Evolutionary conservation across 306 rosid species (phyloP).

Genomic region (Pueraria montana): DNA sequence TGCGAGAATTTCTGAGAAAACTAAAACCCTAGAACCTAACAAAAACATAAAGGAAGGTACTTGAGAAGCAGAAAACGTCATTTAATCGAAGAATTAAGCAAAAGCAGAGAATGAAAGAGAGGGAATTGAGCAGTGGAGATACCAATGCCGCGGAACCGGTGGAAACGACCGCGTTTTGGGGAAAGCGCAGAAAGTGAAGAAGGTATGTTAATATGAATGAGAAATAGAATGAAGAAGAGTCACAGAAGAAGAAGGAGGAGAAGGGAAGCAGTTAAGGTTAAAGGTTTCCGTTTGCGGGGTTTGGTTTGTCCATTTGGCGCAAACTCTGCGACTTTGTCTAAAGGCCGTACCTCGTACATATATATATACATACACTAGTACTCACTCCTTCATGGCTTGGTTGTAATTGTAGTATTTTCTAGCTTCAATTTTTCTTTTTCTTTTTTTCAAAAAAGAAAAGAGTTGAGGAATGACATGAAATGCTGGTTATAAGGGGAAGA

Average conservation of each 20-base stretch:
- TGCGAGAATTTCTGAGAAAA: neutral
- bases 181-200: slow-evolving; percentile 2
- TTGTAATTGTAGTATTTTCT: too few relatives aligned
- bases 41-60: slow-evolving; percentile 28
- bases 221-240: neutral
- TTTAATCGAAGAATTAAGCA: slow-evolving; percentile 36
- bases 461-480: too few relatives aligned
- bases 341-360: neutral
- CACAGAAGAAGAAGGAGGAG: neutral
- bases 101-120: slow-evolving; percentile 40
- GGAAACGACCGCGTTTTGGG: slow-evolving; percentile 40
- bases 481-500: neutral
- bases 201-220: neutral
- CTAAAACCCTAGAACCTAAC: slow-evolving; percentile 45
- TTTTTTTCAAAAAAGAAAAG: too few relatives aligned
- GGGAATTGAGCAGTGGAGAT: slow-evolving; percentile 33
- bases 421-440: too few relatives aligned
- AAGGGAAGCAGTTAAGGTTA: neutral
- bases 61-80: neutral
- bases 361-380: neutral
- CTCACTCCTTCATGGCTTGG: neutral
- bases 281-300: slow-evolving; percentile 13
- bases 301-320: slow-evolving; percentile 52
- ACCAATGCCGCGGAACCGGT: slow-evolving; percentile 11
- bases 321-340: slow-evolving; percentile 45